Conservation (phyloP, 2,329 filamentous ascomycete species). For the Fusarium pilosicola region DNA sequence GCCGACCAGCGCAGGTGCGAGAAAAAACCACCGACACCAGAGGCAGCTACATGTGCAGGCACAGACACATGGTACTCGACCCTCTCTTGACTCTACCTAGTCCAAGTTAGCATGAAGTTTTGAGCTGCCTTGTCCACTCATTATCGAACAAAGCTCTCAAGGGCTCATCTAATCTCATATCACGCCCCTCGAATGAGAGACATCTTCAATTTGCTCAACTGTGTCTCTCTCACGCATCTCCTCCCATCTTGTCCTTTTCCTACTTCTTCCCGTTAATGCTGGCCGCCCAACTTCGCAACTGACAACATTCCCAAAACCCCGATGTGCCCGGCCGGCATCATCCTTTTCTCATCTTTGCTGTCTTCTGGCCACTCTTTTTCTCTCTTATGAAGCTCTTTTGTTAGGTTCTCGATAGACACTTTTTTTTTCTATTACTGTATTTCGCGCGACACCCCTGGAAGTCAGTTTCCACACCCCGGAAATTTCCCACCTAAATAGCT, state of each 20-base stretch:
- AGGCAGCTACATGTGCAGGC: constrained; percentile 8
- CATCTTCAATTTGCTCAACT: constrained; percentile 23
- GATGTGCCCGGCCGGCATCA: constrained; percentile 49
- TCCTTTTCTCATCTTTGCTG: constrained; percentile 32
- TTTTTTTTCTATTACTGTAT: constrained; percentile 16
- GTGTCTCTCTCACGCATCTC: constrained; percentile 14
- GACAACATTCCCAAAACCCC: constrained; percentile 27
- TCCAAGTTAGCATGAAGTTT: constrained; percentile 12
- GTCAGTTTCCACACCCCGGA: constrained; percentile 39
- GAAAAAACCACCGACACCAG: constrained; percentile 7
- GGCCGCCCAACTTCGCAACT: constrained; percentile 19
- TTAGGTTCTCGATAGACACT: constrained; percentile 34
- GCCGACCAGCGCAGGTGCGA: constrained; percentile 12
- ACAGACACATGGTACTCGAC: background rate
- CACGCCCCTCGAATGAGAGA: constrained; percentile 27
- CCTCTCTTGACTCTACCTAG: constrained; percentile 1
- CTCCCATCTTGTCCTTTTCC: background rate
- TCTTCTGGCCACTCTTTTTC: constrained; percentile 40
- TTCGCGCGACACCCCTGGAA: constrained; percentile 39
- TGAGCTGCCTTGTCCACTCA: constrained; percentile 22
- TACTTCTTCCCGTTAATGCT: constrained; percentile 19
- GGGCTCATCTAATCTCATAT: constrained; percentile 29
- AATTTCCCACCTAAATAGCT: constrained; percentile 37
- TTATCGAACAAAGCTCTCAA: constrained; percentile 33
- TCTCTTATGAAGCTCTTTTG: constrained; percentile 44